Evolutionary conservation across 2,329 filamentous ascomycete genomes (phyloP).

Genomic region (Monascus ruber): DNA sequence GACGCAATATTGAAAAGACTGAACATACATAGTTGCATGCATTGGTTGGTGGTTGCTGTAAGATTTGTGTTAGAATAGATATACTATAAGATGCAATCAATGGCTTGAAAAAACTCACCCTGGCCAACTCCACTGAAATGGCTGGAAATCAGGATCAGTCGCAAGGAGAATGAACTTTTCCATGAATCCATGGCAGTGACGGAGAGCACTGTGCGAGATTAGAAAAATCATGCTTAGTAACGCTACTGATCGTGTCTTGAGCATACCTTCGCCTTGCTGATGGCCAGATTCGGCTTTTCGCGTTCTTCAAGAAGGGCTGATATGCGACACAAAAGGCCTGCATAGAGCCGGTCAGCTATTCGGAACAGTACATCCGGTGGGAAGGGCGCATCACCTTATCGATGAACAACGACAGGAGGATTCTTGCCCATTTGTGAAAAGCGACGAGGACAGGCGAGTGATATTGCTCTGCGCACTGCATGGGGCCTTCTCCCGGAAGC

Average conservation of each 20-base stretch:
- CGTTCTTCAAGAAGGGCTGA: conserved; percentile 38
- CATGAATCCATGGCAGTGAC: conserved; percentile 38
- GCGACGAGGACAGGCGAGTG: conserved; percentile 31
- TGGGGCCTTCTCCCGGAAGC: conserved; percentile 25
- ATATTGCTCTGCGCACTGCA: conserved; percentile 30
- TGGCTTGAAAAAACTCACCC: conserved; percentile 18
- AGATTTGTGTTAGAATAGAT: neutral
- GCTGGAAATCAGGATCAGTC: conserved; percentile 36
- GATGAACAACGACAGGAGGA: conserved; percentile 33
- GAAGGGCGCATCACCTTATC: conserved; percentile 24
- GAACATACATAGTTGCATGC: conserved; percentile 30
- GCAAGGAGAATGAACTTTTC: conserved; percentile 38
- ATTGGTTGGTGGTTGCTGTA: conserved; percentile 31
- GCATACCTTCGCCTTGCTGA: conserved; percentile 34
- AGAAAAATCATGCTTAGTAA: neutral
- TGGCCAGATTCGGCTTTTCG: conserved; percentile 36
- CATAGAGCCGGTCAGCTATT: conserved; percentile 1
- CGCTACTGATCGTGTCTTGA: neutral
- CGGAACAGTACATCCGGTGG: neutral
- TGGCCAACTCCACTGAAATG: conserved; percentile 40
- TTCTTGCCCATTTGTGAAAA: conserved; percentile 38
- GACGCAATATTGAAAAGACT: neutral
- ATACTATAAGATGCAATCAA: conserved; percentile 1
- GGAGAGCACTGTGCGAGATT: conserved; percentile 25
- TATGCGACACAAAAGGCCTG: conserved; percentile 37